Conservation (phyloP, 176 grass and related monocot genomes). For the Elaeis guineensis region DNA sequence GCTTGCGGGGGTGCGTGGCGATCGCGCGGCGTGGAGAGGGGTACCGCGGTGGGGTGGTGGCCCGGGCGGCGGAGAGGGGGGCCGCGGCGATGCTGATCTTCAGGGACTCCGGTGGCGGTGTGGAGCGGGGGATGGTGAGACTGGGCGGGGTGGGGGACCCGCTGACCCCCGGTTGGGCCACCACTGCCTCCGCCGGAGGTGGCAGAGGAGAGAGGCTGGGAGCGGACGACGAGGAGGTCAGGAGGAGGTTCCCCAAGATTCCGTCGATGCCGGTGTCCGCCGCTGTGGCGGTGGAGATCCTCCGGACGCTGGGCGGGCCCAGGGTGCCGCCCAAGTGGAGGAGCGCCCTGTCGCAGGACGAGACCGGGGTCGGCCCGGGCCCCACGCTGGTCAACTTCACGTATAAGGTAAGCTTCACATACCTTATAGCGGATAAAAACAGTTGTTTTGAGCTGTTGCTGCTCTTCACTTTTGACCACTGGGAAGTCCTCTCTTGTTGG, state of each 20-base stretch:
- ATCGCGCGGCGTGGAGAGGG: conserved; percentile 48
- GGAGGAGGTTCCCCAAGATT: conserved; percentile 53
- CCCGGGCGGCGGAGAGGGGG: conserved; percentile 47
- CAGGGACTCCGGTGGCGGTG: conserved; percentile 45
- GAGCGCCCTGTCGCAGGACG: neutral
- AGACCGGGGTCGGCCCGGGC: conserved; percentile 46
- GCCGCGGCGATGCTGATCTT: conserved; percentile 62
- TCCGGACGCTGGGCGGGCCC: conserved; percentile 49
- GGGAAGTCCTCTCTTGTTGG: too few relatives aligned
- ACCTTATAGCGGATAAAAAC: too few relatives aligned
- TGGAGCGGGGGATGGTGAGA: conserved; percentile 69
- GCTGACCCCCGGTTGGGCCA: conserved; percentile 79
- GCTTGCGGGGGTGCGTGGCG: conserved; percentile 34
- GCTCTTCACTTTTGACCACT: too few relatives aligned
- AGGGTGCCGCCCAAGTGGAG: conserved; percentile 42
- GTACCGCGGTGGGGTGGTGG: conserved; percentile 64
- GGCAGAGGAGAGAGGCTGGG: conserved; percentile 35
- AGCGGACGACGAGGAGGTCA: conserved; percentile 35
- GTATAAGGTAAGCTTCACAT: conserved; percentile 40
- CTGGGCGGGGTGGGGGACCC: conserved; percentile 70
- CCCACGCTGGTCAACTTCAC: conserved; percentile 77
- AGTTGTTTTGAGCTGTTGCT: too few relatives aligned
- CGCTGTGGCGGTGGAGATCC: conserved; percentile 36
- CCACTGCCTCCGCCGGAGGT: conserved; percentile 2
- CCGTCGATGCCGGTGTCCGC: conserved; percentile 80